Evolutionary conservation across 345 rosid species (phyloP), one percentile per base, ranked within the genome.

Genomic region (Sonneratia alba): DNA sequence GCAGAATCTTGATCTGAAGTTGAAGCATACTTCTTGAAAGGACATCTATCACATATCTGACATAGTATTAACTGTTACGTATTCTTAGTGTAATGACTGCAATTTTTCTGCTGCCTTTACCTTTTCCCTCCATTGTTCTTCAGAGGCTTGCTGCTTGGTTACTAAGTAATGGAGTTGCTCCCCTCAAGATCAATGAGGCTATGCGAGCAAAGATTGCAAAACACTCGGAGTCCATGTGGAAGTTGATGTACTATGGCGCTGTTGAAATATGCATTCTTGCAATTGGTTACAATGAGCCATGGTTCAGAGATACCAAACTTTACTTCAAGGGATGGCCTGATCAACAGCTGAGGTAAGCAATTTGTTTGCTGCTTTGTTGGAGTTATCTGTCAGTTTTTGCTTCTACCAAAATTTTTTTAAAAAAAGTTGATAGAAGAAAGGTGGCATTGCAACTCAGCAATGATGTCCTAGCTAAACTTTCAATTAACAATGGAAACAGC

Each of bases 181-280:
- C 85, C 0, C 72, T 81, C 45, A 92, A 80, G 80, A 70, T 86
- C 66, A 82, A 86, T 55, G 88, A 89, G 68, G 79, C 81, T 38
- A 83, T 80, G 48, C 67, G 42, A 0, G 88, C 85, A 0, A 89
- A 89, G 68, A 76, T 91, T 73, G 79, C 72, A 16, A 96, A 96
- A 80, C 85, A 91, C 80, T 84, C 90, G 10, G 99, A 92, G 66
- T 96, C 99, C 16, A 66, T 96, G 86, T 96, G 99, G 98, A 96
- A 91, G 75, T 72, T 96, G 32, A 72, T 84, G 70, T 92, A 88
- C 78, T 96, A 86, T 74, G 93, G 86, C 62, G 70, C 76, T 63
- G 86, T 88, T 72, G 97, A 96, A 80, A 55, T 79, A 0, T 92
- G 77, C 71, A 73, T 89, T 79, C 86, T 96, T 75, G 79, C 75